Base-by-base conservation (phyloP, 2,329 filamentous ascomycete species). In the Dothistroma pini region DNA sequence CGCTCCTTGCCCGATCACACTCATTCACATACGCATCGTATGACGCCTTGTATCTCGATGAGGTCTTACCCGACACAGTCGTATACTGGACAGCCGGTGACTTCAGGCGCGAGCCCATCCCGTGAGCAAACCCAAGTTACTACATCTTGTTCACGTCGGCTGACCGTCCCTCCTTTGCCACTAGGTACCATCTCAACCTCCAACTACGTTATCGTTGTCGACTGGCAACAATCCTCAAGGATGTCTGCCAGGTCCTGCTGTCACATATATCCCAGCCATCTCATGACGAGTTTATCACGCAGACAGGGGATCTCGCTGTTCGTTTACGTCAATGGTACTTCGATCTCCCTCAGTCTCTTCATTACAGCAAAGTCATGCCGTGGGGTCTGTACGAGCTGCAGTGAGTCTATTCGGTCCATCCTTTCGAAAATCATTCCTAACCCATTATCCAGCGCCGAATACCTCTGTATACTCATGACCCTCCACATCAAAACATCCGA, bases 361-460 rank as follows among this genome's bases (percentile, higher is more conserved):
- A 44, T 2, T 64, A 59, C 25, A 25, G 14, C 12, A 22, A 41
- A 31, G 21, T 22, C n/a, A 48, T 64, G 47, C 51, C 62, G 4
- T 51, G 38, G 9, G 53, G 59, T 7, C 47, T 64, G 19, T 64
- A 54, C 50, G 62, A 64, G 29, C 48, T 64, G 12, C 48, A 64
- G 62, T 64, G 48, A 58, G 62, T 57, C 4, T n/a, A 10, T 9
- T 9, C 21, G 6, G 16, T 10, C 10, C 8, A 25, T n/a, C 19
- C 11, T 10, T 14, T 25, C 25, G 54, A 34, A 11, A 47, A 12
- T 16, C 32, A 10, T n/a, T 21, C n/a, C 58, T 60, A 14, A 61
- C 12, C 21, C 9, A 12, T 44, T 7, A 11, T 25, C 5, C 31
- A 64, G 62, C 22, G 47, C 54, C 12, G 57, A 58, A 48, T 64